These are phyloP conservation scores for Phytophthora melonis DNA, from an alignment of 352 stramenopile species.

Conservation along the genomic window DNA sequence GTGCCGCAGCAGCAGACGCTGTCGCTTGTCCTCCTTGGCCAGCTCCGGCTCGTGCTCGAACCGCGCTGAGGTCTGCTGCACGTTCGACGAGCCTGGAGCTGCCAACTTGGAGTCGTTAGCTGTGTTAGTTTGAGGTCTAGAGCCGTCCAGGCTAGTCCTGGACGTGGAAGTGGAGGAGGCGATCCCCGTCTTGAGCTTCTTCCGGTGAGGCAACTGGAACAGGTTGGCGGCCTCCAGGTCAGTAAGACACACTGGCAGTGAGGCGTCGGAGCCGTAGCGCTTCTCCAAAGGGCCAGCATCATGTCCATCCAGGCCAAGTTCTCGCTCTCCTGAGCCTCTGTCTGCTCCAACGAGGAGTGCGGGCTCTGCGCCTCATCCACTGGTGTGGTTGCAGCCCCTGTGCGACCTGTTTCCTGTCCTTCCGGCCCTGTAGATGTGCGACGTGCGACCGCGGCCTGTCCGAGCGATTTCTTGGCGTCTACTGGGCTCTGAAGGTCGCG, in stretches of 20 bases:
- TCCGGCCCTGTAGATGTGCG: background rate
- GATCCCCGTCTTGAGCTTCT: constrained; percentile 34
- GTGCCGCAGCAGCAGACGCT: constrained; percentile 59
- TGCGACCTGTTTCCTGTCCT: constrained; percentile 8
- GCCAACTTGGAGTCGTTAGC: constrained; percentile 8
- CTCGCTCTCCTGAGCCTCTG: constrained; percentile 45
- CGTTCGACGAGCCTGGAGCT: constrained; percentile 18
- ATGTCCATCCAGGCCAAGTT: constrained; percentile 90
- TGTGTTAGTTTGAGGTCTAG: constrained; percentile 7
- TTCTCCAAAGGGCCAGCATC: constrained; percentile 73
- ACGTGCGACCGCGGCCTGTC: background rate
- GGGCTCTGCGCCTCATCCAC: background rate
- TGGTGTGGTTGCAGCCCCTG: constrained; percentile 5
- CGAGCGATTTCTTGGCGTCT: constrained; percentile 22
- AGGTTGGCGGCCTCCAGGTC: constrained; percentile 54
- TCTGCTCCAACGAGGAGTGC: background rate
- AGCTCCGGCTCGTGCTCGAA: constrained; percentile 38
- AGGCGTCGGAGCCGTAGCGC: constrained; percentile 51
- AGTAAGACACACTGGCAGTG: constrained; percentile 49
- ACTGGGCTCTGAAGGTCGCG: background rate
- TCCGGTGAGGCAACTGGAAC: constrained; percentile 38
- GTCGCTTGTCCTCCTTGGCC: constrained; percentile 53
- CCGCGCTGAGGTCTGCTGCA: constrained; percentile 23
- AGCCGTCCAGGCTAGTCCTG: constrained; percentile 26
- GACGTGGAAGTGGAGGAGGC: constrained; percentile 3